Conservation (phyloP, 1,284 basidiomycete genomes). For the Hymenochaete sp. region DNA sequence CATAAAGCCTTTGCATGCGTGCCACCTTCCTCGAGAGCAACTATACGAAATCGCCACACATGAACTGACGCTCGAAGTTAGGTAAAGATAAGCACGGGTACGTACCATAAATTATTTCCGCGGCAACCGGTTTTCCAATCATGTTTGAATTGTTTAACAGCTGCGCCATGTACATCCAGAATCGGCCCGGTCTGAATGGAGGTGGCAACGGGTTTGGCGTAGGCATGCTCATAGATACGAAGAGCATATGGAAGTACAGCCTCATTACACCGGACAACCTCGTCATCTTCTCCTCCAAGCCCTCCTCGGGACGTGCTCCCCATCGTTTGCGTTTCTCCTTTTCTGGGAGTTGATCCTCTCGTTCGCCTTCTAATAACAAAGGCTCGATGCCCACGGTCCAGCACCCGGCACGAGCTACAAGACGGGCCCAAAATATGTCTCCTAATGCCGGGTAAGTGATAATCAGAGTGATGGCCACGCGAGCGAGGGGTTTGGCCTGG, state of each 20-base stretch:
- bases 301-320: conserved; percentile 60
- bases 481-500: conserved; percentile 77
- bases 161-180: conserved; percentile 64
- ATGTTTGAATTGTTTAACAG: conserved; percentile 43
- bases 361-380: conserved; percentile 27
- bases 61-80: conserved; percentile 21
- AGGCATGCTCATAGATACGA: conserved; percentile 31
- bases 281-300: conserved; percentile 54
- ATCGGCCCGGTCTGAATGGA: conserved; percentile 48
- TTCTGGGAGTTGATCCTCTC: conserved; percentile 27
- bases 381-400: conserved; percentile 59
- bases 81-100: conserved; percentile 18
- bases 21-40: conserved; percentile 69
- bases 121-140: conserved; percentile 46
- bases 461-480: conserved; percentile 66
- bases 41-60: conserved; percentile 27
- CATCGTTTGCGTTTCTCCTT: conserved; percentile 55
- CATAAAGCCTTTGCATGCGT: conserved; percentile 51
- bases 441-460: conserved; percentile 51
- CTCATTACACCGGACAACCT: conserved; percentile 81
- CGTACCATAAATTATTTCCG: conserved; percentile 57
- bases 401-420: conserved; percentile 73
- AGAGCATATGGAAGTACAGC: conserved; percentile 80
- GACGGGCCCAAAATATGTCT: conserved; percentile 75
- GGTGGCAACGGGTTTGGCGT: conserved; percentile 22